Percentiles rank a stretch among this genome's conserved stretches.
Conservation (phyloP, 805 yeast genomes). For the Sungouiella blattae region DNA sequence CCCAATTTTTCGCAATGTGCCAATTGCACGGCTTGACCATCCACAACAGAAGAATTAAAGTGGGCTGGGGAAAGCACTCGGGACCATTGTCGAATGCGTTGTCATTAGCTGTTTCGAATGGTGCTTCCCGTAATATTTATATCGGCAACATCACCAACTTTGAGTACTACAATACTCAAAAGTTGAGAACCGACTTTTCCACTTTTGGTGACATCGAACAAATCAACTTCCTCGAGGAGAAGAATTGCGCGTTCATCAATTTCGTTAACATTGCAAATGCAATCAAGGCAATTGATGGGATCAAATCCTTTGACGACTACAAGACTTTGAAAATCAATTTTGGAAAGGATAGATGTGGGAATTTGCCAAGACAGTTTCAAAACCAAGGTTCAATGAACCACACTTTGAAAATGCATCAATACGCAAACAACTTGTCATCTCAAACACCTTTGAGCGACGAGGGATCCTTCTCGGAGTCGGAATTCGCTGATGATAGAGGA, state of each 20-base stretch:
- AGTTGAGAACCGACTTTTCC: constrained; percentile 68
- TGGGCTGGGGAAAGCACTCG: constrained; percentile 97
- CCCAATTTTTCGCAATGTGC: constrained; percentile 93
- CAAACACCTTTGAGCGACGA: constrained; percentile 2
- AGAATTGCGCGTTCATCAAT: constrained; percentile 87
- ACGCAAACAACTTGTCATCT: constrained; percentile 2
- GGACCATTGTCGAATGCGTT: constrained; percentile 88
- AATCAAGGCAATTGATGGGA: constrained; percentile 87
- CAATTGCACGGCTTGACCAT: constrained; percentile 85
- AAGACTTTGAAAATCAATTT: constrained; percentile 63
- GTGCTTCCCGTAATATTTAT: constrained; percentile 91
- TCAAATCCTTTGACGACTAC: constrained; percentile 65
- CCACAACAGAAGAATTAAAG: constrained; percentile 80
- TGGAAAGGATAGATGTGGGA: constrained; percentile 70
- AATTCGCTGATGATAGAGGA: constrained; percentile 6
- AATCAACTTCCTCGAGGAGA: constrained; percentile 79
- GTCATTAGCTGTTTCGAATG: constrained; percentile 85
- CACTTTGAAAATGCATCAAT: constrained; percentile 3
- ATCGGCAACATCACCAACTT: constrained; percentile 63
- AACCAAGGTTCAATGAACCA: constrained; percentile 17
- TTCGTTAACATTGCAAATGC: constrained; percentile 88
- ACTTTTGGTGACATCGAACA: constrained; percentile 94
- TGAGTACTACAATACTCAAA: constrained; percentile 50
- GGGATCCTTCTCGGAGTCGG: constrained; percentile 9
- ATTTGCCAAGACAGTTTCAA: constrained; percentile 77